Conservation (phyloP, 2,329 filamentous ascomycete genomes). For the Fusarium sp. region DNA sequence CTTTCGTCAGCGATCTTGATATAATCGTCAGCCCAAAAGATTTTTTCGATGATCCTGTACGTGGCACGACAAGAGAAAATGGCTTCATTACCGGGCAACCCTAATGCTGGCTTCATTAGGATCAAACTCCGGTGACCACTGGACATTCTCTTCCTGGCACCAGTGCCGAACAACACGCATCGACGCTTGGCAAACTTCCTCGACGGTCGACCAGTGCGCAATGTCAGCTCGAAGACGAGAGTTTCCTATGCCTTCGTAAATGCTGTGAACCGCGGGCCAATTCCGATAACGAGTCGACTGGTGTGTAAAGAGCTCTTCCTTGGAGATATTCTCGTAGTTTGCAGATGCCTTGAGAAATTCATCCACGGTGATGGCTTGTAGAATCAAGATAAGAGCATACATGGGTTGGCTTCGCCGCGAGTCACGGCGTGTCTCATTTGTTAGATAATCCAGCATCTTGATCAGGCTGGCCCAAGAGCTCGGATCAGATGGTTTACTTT, state of each 20-base stretch:
- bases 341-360: constrained; percentile 54
- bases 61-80: not conserved
- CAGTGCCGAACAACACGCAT: constrained; percentile 55
- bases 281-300: constrained; percentile 42
- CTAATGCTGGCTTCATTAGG: constrained; percentile 37
- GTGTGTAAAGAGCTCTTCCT: constrained; percentile 37
- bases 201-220: constrained; percentile 55
- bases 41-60: not conserved
- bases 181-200: constrained; percentile 53
- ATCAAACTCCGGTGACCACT: constrained; percentile 55
- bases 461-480: constrained; percentile 55
- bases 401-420: constrained; percentile 51
- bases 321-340: constrained; percentile 35
- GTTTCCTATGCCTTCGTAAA: constrained; percentile 44
- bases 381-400: constrained; percentile 53
- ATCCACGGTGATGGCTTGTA: constrained; percentile 57
- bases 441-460: constrained; percentile 54
- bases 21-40: not conserved
- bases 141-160: constrained; percentile 56
- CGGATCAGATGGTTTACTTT: constrained; percentile 55
- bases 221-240: constrained; percentile 46
- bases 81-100: constrained; percentile 14
- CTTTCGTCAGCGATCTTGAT: constrained; percentile 7
- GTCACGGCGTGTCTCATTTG: constrained; percentile 51
- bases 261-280: constrained; percentile 47